phyloP scores from a whole-genome alignment of 2,329 filamentous ascomycete species.

The Claviceps humidiphila region DNA sequence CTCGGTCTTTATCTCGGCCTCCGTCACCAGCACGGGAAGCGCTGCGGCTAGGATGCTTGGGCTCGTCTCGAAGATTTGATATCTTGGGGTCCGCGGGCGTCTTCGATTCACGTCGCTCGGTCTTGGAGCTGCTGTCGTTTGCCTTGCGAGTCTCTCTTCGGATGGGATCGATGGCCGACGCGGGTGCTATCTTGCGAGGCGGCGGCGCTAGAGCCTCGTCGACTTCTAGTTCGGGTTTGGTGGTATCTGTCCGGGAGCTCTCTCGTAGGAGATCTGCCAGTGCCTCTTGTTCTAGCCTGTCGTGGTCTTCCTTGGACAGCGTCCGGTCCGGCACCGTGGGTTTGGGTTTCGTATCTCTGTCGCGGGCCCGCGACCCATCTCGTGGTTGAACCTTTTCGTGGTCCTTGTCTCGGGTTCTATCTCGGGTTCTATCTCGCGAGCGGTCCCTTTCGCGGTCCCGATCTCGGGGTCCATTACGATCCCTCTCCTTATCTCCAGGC shows the following conservation, averaged over 20 bases:
- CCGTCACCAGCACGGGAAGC: conserved; percentile 14
- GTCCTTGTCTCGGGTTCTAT: conserved; percentile 15
- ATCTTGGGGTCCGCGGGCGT: conserved; percentile 16
- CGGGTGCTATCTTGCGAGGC: conserved; percentile 36
- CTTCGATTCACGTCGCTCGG: conserved; percentile 19
- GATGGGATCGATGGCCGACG: conserved; percentile 47
- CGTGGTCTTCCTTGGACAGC: conserved; percentile 44
- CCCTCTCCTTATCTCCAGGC: not conserved
- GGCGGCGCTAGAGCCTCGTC: conserved; percentile 43
- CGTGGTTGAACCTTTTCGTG: conserved; percentile 18
- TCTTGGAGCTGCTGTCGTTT: conserved; percentile 18
- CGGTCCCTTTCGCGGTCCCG: conserved; percentile 9
- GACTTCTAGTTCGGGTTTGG: conserved; percentile 41
- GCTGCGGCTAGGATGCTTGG: conserved; percentile 19
- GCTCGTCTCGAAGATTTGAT: conserved; percentile 15
- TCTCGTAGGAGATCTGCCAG: conserved; percentile 46
- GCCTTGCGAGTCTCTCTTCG: conserved; percentile 28
- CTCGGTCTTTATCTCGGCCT: not conserved
- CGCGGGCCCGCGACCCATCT: conserved; percentile 19
- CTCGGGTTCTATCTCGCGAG: conserved; percentile 9
- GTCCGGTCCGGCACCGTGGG: conserved; percentile 31
- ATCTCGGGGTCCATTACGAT: conserved; percentile 12
- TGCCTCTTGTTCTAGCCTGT: conserved; percentile 44
- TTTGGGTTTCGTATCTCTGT: conserved; percentile 21
- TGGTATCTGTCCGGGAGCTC: conserved; percentile 35